Conservation (phyloP, 192 early-diverging fungal species). For the Podochytrium sp. region DNA sequence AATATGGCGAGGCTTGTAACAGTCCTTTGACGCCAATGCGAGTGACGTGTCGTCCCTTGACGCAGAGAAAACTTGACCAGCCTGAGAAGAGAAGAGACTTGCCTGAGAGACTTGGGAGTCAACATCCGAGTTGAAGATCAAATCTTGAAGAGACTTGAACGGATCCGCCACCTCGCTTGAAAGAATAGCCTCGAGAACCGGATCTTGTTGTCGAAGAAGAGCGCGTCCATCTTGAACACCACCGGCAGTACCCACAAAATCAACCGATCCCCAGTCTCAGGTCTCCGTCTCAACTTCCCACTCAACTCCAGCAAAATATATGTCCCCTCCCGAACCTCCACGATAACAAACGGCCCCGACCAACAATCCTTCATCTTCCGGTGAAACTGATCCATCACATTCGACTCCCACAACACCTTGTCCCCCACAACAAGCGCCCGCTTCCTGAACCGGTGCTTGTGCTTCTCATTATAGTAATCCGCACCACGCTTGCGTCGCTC, state of each 20-base stretch:
- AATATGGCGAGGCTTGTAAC: background rate
- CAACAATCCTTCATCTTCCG: background rate
- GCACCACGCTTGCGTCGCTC: background rate
- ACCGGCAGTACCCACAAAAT: background rate
- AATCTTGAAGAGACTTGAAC: background rate
- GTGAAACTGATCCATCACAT: background rate
- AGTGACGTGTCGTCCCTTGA: background rate
- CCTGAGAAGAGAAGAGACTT: background rate
- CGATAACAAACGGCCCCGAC: background rate
- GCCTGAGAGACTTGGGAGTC: background rate
- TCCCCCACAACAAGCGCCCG: background rate
- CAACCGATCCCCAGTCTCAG: background rate
- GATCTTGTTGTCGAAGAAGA: background rate
- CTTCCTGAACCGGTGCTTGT: background rate
- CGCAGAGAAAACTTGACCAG: background rate
- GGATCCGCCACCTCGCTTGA: background rate
- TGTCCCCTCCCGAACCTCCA: background rate
- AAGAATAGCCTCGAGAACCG: background rate
- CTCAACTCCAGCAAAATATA: background rate
- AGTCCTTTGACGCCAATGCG: background rate
- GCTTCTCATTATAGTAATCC: background rate
- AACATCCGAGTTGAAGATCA: background rate
- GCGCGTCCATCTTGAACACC: background rate
- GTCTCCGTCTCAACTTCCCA: background rate
- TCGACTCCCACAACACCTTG: background rate